Base-by-base conservation (phyloP, 345 rosid genomes). In the Pelargonium nanum region DNA sequence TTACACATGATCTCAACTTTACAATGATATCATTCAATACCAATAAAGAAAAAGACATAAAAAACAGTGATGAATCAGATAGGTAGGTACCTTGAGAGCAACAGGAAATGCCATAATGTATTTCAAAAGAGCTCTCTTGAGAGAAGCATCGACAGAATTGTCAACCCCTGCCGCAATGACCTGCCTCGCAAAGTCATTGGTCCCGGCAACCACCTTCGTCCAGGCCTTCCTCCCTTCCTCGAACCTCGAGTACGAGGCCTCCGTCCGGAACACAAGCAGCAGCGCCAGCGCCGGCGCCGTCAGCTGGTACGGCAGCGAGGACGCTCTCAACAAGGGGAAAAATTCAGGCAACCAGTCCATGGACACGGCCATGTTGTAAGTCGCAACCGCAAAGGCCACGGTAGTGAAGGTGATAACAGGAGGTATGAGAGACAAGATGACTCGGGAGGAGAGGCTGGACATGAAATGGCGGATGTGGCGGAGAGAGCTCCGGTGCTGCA, bases 201-300 rank as follows among this genome's bases (percentile, higher is more conserved):
- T 69, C 60, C 83, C 86, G 1, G 83, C 77, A 21, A 92, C 66
- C 25, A 92, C 73, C 81, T 85, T 82, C 63, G 80, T 87, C 98
- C 95, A 92, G 19, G 93, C 87, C 59, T 81, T 82, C 58, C 78
- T 81, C 45, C 98, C 98, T 66, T 85, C 82, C 69, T 80, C 93
- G 57, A 69, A 89, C 78, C 98, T 80, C 3, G 98, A 89, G 74
- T 89, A 92, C 15, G 98, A 89, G 22, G 98, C 97, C 80, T 92
- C 98, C 0, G 94, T 92, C 63, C 98, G 74, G 51, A 92, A 92
- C 45, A 89, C 98, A 40, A 92, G 64, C 72, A 92, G 83, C 75
- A 92, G 74, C 40, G 98, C 98, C 75, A 92, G 65, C 34, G 97
- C 97, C 6, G 98, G 86, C 26, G 95, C 96, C 0, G 97, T 89